These are phyloP conservation scores for Tilletia walkeri DNA, from an alignment of 1,284 basidiomycete species.

Conservation along the genomic window DNA sequence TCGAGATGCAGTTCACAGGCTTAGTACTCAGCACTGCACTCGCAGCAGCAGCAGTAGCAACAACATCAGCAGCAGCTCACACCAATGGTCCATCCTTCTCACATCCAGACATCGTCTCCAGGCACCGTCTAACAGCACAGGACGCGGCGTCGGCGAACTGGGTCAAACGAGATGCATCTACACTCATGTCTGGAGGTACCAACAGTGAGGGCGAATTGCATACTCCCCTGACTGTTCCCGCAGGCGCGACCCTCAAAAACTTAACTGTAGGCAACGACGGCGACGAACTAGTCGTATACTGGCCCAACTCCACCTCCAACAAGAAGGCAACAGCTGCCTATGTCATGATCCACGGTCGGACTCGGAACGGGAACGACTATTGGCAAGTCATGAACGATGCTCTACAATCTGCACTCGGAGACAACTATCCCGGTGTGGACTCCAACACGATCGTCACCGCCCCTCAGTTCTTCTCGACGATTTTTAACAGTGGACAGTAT, in stretches of 20 bases:
- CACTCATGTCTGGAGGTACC: conserved; percentile 23
- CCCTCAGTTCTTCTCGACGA: conserved; percentile 23
- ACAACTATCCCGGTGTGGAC: conserved; percentile 16
- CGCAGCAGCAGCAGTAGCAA: too few relatives aligned
- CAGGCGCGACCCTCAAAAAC: conserved; percentile 12
- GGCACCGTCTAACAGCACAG: too few relatives aligned
- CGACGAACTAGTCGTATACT: conserved; percentile 17
- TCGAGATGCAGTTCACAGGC: too few relatives aligned
- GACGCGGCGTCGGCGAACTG: too few relatives aligned
- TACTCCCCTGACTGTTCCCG: conserved; percentile 28
- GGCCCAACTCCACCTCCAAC: conserved; percentile 8
- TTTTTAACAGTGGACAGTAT: conserved; percentile 17
- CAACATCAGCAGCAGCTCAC: too few relatives aligned
- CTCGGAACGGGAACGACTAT: conserved; percentile 21
- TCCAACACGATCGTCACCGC: conserved; percentile 17
- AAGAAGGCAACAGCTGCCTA: conserved; percentile 18
- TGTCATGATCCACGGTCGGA: conserved; percentile 22
- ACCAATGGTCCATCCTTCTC: too few relatives aligned
- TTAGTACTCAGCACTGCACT: too few relatives aligned
- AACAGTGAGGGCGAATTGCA: conserved; percentile 33
- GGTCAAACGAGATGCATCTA: conserved; percentile 31
- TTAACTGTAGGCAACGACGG: conserved; percentile 17
- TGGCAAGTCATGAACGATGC: conserved; percentile 20
- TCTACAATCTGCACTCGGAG: conserved; percentile 17
- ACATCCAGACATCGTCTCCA: too few relatives aligned